These are phyloP conservation scores for Leishmania gerbilli DNA, from an alignment of 208 protist species.

Conservation along the genomic window DNA sequence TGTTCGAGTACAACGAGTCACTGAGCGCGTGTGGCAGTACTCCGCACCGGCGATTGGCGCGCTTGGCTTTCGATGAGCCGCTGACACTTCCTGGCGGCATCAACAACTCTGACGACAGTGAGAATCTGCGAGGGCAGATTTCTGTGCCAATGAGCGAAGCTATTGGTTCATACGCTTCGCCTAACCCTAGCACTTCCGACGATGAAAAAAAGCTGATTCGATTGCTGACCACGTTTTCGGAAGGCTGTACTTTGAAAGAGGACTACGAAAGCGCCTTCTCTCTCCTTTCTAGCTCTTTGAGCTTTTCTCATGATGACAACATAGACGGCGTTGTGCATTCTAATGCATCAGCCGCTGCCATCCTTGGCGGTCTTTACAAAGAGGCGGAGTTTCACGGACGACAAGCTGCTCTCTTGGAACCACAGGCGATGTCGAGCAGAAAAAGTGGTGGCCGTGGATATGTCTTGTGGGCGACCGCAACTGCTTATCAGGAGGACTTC, in stretches of 20 bases:
- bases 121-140: conserved; percentile 5
- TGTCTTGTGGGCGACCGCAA: conserved; percentile 67
- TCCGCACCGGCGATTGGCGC: conserved; percentile 70
- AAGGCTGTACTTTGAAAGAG: conserved; percentile 50
- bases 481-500: conserved; percentile 86
- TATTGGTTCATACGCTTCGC: conserved; percentile 48
- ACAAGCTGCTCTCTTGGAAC: conserved; percentile 66
- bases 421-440: conserved; percentile 14
- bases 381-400: conserved; percentile 80
- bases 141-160: conserved; percentile 36
- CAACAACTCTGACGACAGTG: not conserved
- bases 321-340: conserved; percentile 54
- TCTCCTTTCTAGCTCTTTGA: conserved; percentile 47
- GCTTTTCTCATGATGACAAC: conserved; percentile 77
- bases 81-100: conserved; percentile 4
- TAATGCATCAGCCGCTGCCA: conserved; percentile 58
- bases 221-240: conserved; percentile 79
- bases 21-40: conserved; percentile 64
- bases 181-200: conserved; percentile 44
- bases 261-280: conserved; percentile 60
- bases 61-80: conserved; percentile 39
- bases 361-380: conserved; percentile 68
- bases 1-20: conserved; percentile 74
- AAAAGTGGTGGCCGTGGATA: conserved; percentile 45
- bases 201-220: conserved; percentile 82